Evolutionary conservation across 2,329 filamentous ascomycete species (phyloP), one percentile per base, ranked within the genome.

Genomic region (Claviceps cyperi): DNA sequence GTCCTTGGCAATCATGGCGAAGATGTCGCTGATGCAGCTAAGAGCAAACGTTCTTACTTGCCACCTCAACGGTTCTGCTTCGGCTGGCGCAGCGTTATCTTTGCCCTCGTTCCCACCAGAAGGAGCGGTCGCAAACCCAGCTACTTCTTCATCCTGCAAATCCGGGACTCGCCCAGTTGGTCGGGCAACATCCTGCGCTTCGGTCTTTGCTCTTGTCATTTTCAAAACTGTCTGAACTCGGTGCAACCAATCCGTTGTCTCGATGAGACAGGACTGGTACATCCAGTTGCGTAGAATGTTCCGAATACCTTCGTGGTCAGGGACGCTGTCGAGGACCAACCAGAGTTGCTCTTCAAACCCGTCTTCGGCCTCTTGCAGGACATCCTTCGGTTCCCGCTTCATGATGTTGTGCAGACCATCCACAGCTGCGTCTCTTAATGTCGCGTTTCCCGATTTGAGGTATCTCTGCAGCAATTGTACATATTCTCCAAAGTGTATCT

Each of bases 1-100:
- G 50, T 92, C 86, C 64, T 89, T 91, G 53, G 78, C 80, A 28
- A 94, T 80, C 50, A 91, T 77, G 41, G 76, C 69, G 56, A 97
- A 83, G 21, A 97, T 78, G 55, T 95, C 88, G 55, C 81, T 83
- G 43, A 98, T 74, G 62, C 89, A 89, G 57, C 84, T 81, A 79
- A 98, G 90, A 13, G 89, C 90, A 66, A 97, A 97, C 1, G 89
- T 89, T 36, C 87, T 82, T 6, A 95, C 91, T 64, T 98, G 92
- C 92, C 92, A 98, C 57, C 89, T 82, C 53, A 98, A 72, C 14
- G 92, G 79, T 63, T 98, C 92, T 58, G 94, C 89, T 19, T 89
- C 83, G 8, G 81, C 69, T 22, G 61, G 55, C 24, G 68, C 69
- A 50, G 68, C 65, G 6, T 64, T 63, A 22, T 72, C 66, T 44